Conservation (phyloP, 179 eudicot genomes). For the Vitellaria paradoxa region DNA sequence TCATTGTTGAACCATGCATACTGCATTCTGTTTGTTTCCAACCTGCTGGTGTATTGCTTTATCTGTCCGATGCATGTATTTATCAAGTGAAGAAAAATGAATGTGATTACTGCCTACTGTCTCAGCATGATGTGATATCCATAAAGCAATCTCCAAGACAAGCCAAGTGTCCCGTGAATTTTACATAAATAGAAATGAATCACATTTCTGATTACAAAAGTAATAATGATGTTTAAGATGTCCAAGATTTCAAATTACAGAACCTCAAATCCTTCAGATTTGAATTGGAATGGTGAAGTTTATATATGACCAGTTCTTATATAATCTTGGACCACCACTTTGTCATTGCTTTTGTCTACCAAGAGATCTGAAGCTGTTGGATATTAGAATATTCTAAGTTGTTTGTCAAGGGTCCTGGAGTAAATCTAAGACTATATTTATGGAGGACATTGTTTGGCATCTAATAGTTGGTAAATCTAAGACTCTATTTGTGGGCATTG, state of each 20-base stretch:
- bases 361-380: conserved; percentile 4
- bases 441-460: conserved; percentile 5
- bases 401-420: background rate
- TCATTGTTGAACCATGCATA: background rate
- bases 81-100: background rate
- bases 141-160: background rate
- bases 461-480: background rate
- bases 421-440: background rate
- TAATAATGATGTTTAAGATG: too few species aligned
- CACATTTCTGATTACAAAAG: too few species aligned
- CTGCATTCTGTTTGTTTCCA: conserved; percentile 9
- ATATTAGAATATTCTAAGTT: background rate
- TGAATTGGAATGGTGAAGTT: conserved; percentile 4
- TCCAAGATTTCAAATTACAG: background rate
- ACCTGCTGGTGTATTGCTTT: background rate
- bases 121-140: background rate
- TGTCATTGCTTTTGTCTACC: conserved; percentile 3
- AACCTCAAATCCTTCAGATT: background rate
- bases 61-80: background rate
- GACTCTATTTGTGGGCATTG: too few species aligned
- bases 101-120: background rate
- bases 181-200: background rate
- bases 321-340: background rate
- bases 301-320: background rate
- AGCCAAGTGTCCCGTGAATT: background rate